Percentiles rank a stretch among this genome's conserved stretches.
Conservation (phyloP, 2,329 filamentous ascomycete genomes). For the Fusarium ramigenum region DNA sequence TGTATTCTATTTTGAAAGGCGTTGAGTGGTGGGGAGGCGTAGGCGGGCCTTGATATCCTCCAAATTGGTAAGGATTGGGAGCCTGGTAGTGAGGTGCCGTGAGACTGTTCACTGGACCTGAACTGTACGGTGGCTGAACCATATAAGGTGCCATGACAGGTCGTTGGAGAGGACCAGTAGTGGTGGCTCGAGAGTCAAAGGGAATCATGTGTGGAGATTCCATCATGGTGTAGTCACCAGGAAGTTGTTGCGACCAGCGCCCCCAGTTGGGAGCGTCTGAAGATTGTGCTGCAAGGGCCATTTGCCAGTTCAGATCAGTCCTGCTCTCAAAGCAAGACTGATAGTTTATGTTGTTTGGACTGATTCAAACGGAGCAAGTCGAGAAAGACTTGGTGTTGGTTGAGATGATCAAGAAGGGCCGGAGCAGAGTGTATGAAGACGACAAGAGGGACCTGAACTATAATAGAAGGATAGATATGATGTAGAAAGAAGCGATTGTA, state of each 20-base stretch:
- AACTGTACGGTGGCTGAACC: constrained; percentile 55
- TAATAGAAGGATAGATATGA: constrained; percentile 13
- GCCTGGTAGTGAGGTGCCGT: constrained; percentile 55
- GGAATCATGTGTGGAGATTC: constrained; percentile 57
- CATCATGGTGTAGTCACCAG: constrained; percentile 59
- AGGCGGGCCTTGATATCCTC: constrained; percentile 52
- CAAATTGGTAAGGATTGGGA: constrained; percentile 56
- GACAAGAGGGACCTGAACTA: constrained; percentile 5
- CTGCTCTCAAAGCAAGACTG: constrained; percentile 40
- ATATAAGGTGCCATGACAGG: constrained; percentile 58
- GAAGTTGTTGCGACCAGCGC: constrained; percentile 63
- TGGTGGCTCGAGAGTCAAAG: constrained; percentile 57
- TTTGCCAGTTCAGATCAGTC: constrained; percentile 40
- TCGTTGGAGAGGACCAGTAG: constrained; percentile 53
- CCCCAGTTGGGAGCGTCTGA: constrained; percentile 61
- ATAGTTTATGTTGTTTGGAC: constrained; percentile 3
- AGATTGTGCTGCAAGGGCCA: constrained; percentile 61
- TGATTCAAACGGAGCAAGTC: constrained; percentile 3
- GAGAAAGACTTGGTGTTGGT: constrained; percentile 11
- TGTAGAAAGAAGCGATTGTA: constrained; percentile 27
- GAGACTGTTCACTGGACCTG: constrained; percentile 54
- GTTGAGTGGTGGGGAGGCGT: constrained; percentile 47
- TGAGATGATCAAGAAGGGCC: neutral
- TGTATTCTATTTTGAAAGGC: constrained; percentile 48
- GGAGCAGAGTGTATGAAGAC: constrained; percentile 16